Evolutionary conservation across 768 basidiomycete species (phyloP).

Genomic region (Calocybe gangraenosa): DNA sequence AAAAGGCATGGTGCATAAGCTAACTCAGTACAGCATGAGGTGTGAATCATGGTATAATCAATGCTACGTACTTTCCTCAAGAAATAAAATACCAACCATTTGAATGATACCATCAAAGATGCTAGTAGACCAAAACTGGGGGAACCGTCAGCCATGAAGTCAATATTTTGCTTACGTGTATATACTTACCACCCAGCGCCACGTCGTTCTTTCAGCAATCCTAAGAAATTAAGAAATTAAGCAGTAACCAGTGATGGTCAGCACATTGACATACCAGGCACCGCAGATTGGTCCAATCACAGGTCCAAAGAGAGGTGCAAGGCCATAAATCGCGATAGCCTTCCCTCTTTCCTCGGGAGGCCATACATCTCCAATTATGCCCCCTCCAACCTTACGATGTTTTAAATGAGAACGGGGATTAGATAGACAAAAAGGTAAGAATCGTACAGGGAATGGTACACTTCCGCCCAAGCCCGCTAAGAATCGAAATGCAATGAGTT

Average conservation of each 20-base stretch:
- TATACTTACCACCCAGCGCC: slow-evolving; percentile 64
- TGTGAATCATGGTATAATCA: neutral
- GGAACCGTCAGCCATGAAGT: neutral
- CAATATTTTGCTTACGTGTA: neutral
- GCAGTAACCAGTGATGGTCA: too few relatives aligned
- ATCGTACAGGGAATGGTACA: slow-evolving; percentile 60
- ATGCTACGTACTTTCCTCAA: slow-evolving; percentile 56
- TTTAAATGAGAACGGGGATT: slow-evolving; percentile 15
- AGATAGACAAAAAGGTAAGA: too few relatives aligned
- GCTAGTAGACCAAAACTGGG: slow-evolving; percentile 62
- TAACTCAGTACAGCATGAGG: slow-evolving; percentile 15
- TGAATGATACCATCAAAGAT: slow-evolving; percentile 56
- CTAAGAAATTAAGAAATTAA: slow-evolving; percentile 16
- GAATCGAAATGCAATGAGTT: slow-evolving; percentile 67
- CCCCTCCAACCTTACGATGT: slow-evolving; percentile 46
- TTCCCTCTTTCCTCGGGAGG: slow-evolving; percentile 56
- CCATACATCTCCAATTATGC: slow-evolving; percentile 63
- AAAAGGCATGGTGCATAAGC: slow-evolving; percentile 41
- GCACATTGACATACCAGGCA: slow-evolving; percentile 41
- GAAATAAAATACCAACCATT: slow-evolving; percentile 46
- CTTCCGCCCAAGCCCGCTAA: slow-evolving; percentile 70
- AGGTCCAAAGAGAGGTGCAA: slow-evolving; percentile 64
- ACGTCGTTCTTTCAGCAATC: slow-evolving; percentile 58
- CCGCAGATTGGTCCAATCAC: slow-evolving; percentile 61
- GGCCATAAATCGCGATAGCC: slow-evolving; percentile 59